Base-by-base conservation (phyloP, 805 yeast species). In the Candida wancherniae region DNA sequence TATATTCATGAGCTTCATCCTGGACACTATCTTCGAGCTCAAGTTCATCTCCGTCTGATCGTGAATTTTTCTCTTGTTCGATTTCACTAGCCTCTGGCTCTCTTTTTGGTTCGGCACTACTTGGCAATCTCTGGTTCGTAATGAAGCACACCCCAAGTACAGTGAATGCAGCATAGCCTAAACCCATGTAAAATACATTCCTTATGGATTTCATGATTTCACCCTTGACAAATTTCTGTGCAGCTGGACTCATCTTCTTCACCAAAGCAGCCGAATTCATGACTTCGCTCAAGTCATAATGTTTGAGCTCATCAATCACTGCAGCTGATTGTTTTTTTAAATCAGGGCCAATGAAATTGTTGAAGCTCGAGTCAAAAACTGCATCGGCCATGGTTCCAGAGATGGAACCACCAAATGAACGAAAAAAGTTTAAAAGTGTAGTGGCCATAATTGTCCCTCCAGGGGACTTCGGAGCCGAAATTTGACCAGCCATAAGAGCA, bases 381-480 rank as follows among this genome's bases (percentile, higher is more conserved):
- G 61, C 53, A 37, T 67, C 69, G 4, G 65, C 58, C 11, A 68
- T 45, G 21, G 53, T 58, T 3, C 67, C 55, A 16, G 69, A 65
- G 14, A 73, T 15, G 3, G 76, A 57, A 26, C 71, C 68, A 12
- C 71, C 71, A n/a, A 72, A 36, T 1, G 68, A 48, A 40, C 78
- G 62, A 6, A 49, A 47, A 44, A 69, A 69, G 36, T 62, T 58
- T 35, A 68, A 31, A 27, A 63, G 55, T 1, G 74, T 50, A 5
- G 77, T 70, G 1, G 71, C 57, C 48, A 72, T 48, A 26, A 74
- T 68, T 5, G 61, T 56, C 3, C 68, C 61, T 9, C 78, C 79
- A 6, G 70, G 61, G 1, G 57, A 47, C 36, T 71, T 68, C 19
- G 80, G 77, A 9, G 75, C 73, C 14, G 60, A 51, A 9, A 73